These are phyloP conservation scores for Pseudonectria foliicola DNA, from an alignment of 2,329 filamentous ascomycete genomes.

Conservation along the genomic window DNA sequence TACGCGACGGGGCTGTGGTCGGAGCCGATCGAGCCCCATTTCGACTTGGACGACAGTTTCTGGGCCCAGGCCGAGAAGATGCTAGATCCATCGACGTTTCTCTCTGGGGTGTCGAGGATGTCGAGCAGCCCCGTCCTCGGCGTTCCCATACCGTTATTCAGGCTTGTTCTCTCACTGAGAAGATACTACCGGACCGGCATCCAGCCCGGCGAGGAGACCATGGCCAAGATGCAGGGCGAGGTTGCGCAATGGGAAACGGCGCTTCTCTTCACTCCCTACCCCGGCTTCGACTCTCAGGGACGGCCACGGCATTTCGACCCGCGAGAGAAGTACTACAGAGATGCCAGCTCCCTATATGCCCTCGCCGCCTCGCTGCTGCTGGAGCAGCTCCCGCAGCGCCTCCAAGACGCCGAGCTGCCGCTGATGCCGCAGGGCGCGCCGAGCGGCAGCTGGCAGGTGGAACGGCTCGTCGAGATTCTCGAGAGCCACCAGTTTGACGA, in stretches of 20 bases:
- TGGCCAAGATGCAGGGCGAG: slow-evolving; percentile 3
- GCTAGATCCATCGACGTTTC: slow-evolving; percentile 6
- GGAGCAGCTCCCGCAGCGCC: slow-evolving; percentile 5
- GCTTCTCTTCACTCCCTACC: slow-evolving; percentile 2
- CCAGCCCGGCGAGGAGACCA: background rate
- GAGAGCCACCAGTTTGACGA: slow-evolving; percentile 4
- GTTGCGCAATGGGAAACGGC: slow-evolving; percentile 9
- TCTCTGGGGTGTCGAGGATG: slow-evolving; percentile 5
- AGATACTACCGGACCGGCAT: slow-evolving; percentile 4
- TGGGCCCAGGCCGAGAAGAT: slow-evolving; percentile 13
- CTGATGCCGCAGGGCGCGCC: background rate
- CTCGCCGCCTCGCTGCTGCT: slow-evolving; percentile 13
- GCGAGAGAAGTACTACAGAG: slow-evolving; percentile 7
- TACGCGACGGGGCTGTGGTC: slow-evolving; percentile 16
- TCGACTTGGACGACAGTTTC: slow-evolving; percentile 10
- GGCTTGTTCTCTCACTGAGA: slow-evolving; percentile 7
- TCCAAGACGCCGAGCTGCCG: background rate
- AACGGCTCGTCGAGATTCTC: slow-evolving; percentile 7
- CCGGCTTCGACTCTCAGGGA: background rate
- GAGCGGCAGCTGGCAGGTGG: slow-evolving; percentile 12
- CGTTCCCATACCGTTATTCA: slow-evolving; percentile 13
- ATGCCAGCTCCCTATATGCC: slow-evolving; percentile 13
- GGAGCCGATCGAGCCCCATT: slow-evolving; percentile 1
- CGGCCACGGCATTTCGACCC: background rate
- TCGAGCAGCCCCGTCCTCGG: slow-evolving; percentile 18